A percentile compares a stretch with the other conserved stretches of the same genome.
These are phyloP conservation scores for Cystobasidium sp. DNA, from an alignment of 1,284 basidiomycete species.

Conservation along the genomic window DNA sequence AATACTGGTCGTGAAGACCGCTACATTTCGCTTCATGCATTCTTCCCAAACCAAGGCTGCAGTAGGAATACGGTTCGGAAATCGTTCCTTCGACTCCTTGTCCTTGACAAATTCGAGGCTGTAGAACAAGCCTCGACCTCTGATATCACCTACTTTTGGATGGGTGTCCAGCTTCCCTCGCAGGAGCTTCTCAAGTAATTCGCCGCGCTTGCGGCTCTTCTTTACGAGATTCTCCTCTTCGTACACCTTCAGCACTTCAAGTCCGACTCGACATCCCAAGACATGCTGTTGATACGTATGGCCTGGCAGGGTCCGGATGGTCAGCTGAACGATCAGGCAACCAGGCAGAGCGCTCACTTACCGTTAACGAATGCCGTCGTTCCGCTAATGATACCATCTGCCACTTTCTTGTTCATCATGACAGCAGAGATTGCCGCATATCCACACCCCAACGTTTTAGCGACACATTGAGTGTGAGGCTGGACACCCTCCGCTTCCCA, in stretches of 20 bases:
- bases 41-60: conserved; percentile 6
- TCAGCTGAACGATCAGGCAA: too few species aligned
- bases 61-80: neutral
- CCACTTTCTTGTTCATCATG: conserved; percentile 9
- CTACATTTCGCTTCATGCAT: conserved; percentile 1
- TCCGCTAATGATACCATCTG: neutral
- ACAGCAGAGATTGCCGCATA: conserved; percentile 11
- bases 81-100: neutral
- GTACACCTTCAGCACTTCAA: conserved; percentile 10
- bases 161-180: neutral
- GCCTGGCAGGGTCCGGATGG: neutral
- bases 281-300: conserved; percentile 15
- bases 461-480: conserved; percentile 11
- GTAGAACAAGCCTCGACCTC: conserved; percentile 1
- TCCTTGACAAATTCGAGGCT: conserved; percentile 11
- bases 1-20: conserved; percentile 21
- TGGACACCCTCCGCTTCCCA: conserved; percentile 76
- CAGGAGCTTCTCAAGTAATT: neutral
- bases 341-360: neutral
- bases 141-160: conserved; percentile 12
- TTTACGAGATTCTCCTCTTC: conserved; percentile 16
- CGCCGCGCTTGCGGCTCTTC: neutral
- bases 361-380: neutral
- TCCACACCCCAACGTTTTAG: conserved; percentile 4
- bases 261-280: neutral